phyloP scores from a whole-genome alignment of 1,284 basidiomycete species.

The Volvariella volvacea region DNA sequence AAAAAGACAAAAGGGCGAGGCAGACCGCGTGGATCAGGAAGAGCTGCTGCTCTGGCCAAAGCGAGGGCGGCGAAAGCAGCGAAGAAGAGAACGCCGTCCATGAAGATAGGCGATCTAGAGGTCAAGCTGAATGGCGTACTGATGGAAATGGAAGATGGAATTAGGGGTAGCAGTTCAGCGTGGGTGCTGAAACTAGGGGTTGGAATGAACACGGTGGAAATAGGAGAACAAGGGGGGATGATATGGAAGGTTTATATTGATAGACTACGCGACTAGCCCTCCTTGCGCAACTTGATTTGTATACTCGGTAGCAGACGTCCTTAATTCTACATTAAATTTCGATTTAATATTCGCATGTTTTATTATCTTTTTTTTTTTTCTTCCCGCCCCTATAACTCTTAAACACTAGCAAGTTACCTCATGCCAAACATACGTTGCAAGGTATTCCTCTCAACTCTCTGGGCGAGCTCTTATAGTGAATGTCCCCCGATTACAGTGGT shows the following conservation, averaged over 20 bases:
- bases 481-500: too few relatives aligned
- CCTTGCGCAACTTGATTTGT: too few relatives aligned
- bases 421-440: background rate
- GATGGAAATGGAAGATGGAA: conserved; percentile 33
- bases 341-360: too few relatives aligned
- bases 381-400: background rate
- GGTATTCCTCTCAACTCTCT: too few relatives aligned
- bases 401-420: background rate
- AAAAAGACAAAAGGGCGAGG: conserved; percentile 33
- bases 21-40: conserved; percentile 24
- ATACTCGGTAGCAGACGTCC: too few relatives aligned
- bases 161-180: conserved; percentile 24
- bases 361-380: too few relatives aligned
- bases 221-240: conserved; percentile 62
- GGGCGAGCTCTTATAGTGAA: too few relatives aligned
- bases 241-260: conserved; percentile 65
- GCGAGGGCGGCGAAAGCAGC: conserved; percentile 21
- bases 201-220: conserved; percentile 53
- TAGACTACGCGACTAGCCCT: conserved; percentile 21
- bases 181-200: conserved; percentile 52
- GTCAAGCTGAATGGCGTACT: conserved; percentile 44
- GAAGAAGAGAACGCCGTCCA: conserved; percentile 30
- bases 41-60: conserved; percentile 29
- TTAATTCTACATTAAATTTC: too few relatives aligned
- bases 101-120: conserved; percentile 41